Base-by-base conservation (phyloP, 2,329 filamentous ascomycete species). In the Achaetomium macrosporum region DNA sequence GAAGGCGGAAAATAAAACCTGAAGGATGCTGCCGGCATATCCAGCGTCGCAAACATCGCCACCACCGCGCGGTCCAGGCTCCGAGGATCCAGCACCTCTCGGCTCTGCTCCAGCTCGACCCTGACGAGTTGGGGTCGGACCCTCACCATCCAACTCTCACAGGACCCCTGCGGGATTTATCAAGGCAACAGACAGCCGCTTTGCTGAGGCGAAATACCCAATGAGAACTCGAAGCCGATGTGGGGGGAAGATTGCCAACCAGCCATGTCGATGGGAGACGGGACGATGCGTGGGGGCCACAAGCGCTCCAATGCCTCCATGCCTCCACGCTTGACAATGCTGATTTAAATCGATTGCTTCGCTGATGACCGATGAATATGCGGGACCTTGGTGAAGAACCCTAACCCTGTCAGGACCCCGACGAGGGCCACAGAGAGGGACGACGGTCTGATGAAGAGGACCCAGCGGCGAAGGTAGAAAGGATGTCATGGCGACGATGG, bases 211-310 rank as follows among this genome's bases (percentile, higher is more conserved):
- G 17, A 29, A 35, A 30, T 9, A n/a, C 16, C 54, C 54, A 54
- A 56, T 56, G n/a, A 54, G 30, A 41, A 17, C 11, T 7, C n/a
- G 7, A 5, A n/a, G 8, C 16, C 15, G 42, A 25, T 50, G 56
- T 56, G 56, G 56, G 56, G 56, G 53, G 43, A 50, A 46, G n/a
- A 31, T 25, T 40, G 42, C n/a, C 44, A 17, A 16, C 31, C 45
- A 20, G 45, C 41, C 42, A 12, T 33, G 42, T 7, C 35, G 35
- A 3, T 9, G 13, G 42, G 20, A 31, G 29, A 25, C 16, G 37
- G 49, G 45, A 47, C 40, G 31, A 8, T 43, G 47, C 47, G 55
- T 51, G 55, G 51, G 55, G 54, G 55, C n/a, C n/a, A n/a, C n/a
- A n/a, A n/a, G n/a, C n/a, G n/a, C 31, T 31, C 15, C n/a, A 5